Base-by-base conservation (phyloP, 2,329 filamentous ascomycete genomes). In the Zopfia rhizophila region DNA sequence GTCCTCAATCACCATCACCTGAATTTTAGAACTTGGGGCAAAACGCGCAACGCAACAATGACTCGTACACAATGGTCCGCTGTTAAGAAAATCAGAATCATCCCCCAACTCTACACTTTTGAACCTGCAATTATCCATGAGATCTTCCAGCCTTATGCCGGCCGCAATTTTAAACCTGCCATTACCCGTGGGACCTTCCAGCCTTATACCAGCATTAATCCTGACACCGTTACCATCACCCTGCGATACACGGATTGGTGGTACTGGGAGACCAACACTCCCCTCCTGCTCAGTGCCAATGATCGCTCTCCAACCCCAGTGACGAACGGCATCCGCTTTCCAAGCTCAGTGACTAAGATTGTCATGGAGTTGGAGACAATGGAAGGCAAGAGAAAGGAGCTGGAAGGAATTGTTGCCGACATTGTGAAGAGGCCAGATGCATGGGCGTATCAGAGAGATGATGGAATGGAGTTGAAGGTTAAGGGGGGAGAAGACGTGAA, bases 191-290 rank as follows among this genome's bases (percentile, higher is more conserved):
- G n/a, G n/a, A n/a, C n/a, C n/a, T n/a, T n/a, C n/a, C n/a, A n/a
- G n/a, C n/a, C n/a, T n/a, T 48, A 10, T 4, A 7, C 12, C n/a
- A 17, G 19, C 10, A 11, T 79, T 22, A 46, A 58, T 5, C 75
- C 76, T 0, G 63, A 60, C 1, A 55, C 48, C 2, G 38, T 81
- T 1, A 76, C 71, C 0, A 55, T 82, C 8, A 81, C 77, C 0
- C 70, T 82, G 6, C 72, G 78, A 0, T 78, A 81, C 45, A 70
- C 77, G 2, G 78, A 81, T 48, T 80, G 77, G 68, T 79, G 75
- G 75, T 62, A 91, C 69, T 97, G 92, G 92, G 95, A 93, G 78
- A 90, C 96, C 70, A 92, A 97, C 78, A 96, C 96, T 84, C 91
- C 91, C 53, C 83, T 90, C 22, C 17, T 11, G 7, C 5, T 36